Evolutionary conservation across 371 early-diverging fungal species (phyloP).

Genomic region (Chytridium lagenaria): DNA sequence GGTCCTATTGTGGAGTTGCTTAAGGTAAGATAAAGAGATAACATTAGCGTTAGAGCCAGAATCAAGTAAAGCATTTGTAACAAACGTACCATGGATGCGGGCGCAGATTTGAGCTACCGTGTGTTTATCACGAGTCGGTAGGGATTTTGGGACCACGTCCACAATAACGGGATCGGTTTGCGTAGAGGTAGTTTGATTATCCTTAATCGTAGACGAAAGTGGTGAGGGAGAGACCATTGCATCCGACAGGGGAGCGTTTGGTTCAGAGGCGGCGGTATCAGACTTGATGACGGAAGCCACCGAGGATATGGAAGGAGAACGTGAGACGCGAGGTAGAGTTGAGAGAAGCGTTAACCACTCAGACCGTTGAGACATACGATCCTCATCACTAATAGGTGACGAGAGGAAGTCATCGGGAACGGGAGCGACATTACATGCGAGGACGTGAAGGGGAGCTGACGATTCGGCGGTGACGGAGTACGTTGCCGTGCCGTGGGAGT

Average conservation of each 20-base stretch:
- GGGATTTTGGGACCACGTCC: neutral
- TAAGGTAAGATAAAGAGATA: neutral
- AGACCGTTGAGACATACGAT: too few relatives aligned
- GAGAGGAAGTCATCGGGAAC: too few relatives aligned
- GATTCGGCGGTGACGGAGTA: too few relatives aligned
- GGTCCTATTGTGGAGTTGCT: neutral
- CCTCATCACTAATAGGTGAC: too few relatives aligned
- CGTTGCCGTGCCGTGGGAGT: too few relatives aligned
- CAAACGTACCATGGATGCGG: neutral
- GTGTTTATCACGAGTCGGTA: neutral
- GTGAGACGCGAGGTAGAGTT: too few relatives aligned
- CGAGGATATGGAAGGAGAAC: too few relatives aligned
- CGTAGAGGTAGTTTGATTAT: too few relatives aligned
- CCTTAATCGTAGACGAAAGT: too few relatives aligned
- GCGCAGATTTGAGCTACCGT: slow-evolving; percentile 10
- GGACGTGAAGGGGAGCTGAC: too few relatives aligned
- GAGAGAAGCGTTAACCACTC: too few relatives aligned
- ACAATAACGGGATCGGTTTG: slow-evolving; percentile 3
- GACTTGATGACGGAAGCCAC: neutral
- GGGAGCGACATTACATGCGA: too few relatives aligned
- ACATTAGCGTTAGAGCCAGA: slow-evolving; percentile 14
- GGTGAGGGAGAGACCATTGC: neutral
- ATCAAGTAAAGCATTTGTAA: neutral
- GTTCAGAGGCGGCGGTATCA: neutral
- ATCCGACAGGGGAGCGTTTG: neutral